These are phyloP conservation scores for Volutella citrinella DNA, from an alignment of 2,329 filamentous ascomycete genomes.

Conservation along the genomic window DNA sequence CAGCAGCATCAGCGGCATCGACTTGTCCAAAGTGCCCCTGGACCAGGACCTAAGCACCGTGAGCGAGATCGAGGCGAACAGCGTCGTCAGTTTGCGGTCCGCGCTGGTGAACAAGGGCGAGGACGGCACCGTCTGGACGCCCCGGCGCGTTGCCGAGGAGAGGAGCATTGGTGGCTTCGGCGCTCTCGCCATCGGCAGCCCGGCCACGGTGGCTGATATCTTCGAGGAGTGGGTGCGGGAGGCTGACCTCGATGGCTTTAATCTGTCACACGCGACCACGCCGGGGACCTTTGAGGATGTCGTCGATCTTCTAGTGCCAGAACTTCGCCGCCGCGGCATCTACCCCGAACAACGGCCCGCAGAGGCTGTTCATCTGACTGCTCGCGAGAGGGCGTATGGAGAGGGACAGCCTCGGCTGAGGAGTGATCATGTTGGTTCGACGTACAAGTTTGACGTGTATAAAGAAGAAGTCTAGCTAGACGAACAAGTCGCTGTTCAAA, in stretches of 20 bases:
- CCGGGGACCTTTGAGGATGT: conserved; percentile 35
- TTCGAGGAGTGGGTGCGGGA: conserved; percentile 43
- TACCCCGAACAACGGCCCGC: conserved; percentile 21
- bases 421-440: conserved; percentile 55
- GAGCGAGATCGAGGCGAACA: conserved; percentile 52
- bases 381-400: conserved; percentile 61
- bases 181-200: conserved; percentile 34
- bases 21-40: conserved; percentile 53
- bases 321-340: conserved; percentile 25
- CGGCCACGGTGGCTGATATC: conserved; percentile 42
- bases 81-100: conserved; percentile 47
- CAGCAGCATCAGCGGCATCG: conserved; percentile 58
- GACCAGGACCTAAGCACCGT: conserved; percentile 55
- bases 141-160: conserved; percentile 39
- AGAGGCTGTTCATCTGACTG: conserved; percentile 38
- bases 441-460: conserved; percentile 62
- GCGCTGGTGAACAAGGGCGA: conserved; percentile 47
- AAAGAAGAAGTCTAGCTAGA: no score
- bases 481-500: no score
- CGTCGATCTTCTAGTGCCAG: conserved; percentile 29
- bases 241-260: conserved; percentile 41
- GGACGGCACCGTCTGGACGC: conserved; percentile 41
- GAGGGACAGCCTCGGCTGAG: conserved; percentile 54
- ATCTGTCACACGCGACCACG: conserved; percentile 40
- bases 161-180: conserved; percentile 40